Base-by-base conservation (phyloP, 441 rosid species). In the Viola pubescens region DNA sequence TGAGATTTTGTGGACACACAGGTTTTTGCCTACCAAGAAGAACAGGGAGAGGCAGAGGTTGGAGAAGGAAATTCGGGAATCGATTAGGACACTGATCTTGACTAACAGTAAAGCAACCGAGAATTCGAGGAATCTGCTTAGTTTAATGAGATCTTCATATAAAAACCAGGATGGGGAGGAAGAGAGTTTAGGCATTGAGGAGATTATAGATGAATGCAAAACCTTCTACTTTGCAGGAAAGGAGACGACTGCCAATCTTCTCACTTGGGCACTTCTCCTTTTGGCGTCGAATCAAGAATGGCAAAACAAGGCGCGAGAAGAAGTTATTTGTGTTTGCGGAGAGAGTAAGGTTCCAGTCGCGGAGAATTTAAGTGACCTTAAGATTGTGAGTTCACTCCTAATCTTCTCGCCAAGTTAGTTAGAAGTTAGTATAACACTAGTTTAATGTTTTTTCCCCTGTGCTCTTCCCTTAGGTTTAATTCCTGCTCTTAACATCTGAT, bases 211-310 rank as follows among this genome's bases (percentile, higher is more conserved):
- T 11, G 94, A 88, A 61, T 82, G 89, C 80, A 86, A 88, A 68
- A 84, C 91, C 3, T 82, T 88, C 63, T 86, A 86, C 65, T 80
- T 88, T 55, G 85, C 84, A 5, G 94, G 89, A 34, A 81, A 82
- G 12, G 91, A 88, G 66, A 82, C 91, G 7, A 68, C 85, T 2
- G 89, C 74, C 37, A 69, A 79, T 12, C 80, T 77, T 39, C 54
- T 88, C 69, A 77, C 86, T 3, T 82, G 86, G 82, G 78, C 80
- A 0, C 68, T 88, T 44, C 64, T 86, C 0, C 83, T 80, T 26
- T 64, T 86, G 39, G 85, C 88, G 8, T 58, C 69, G 70, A 75
- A 88, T 64, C 91, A 73, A 26, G 86, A 82, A 14, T 88, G 96
- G 94, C 89, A 88, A 67, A 59, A 48, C 52, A 79, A 73, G 64